Base-by-base conservation (phyloP, 768 basidiomycete species). In the Cubamyces sp. region DNA sequence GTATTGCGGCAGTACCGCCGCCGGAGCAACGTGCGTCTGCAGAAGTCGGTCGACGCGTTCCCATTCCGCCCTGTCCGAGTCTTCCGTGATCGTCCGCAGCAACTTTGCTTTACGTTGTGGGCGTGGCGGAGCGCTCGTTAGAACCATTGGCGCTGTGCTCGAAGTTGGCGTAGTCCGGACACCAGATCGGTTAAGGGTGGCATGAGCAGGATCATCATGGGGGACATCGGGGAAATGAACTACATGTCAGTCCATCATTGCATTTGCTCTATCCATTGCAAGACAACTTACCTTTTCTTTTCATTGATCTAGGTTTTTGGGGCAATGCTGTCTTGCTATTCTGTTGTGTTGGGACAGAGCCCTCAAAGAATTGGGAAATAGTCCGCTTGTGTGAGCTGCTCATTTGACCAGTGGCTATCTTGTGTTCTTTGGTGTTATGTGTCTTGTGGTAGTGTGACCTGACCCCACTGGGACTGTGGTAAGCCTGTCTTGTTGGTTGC, bases 21-120 rank as follows among this genome's bases (percentile, higher is more conserved):
- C 43, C 15, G 62, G 43, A 39, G 62, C 53, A 56, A 64, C 60
- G 54, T 61, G 54, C 62, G 66, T 66, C 8, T 61, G 47, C 18
- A 66, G 66, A 43, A 55, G 47, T 3, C 47, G 39, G 52, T 66
- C 62, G 14, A 66, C 54, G 14, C 28, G 26, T 25, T 40, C 26
- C 65, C 65, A 63, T 48, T 57, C 57, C 25, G 18, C 21, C 34
- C 54, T 18, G 30, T 19, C 50, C 25, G 58, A 49, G 40, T 64
- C 49, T 41, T 51, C 52, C 40, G 49, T 45, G 42, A 55, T 63
- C 40, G 39, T 26, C 48, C 54, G 26, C 11, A 5, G 41, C n/a
- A 37, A 42, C 47, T 43, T 57, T 45, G 14, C 21, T 23, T 28
- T 45, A 23, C 52, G 64, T 16, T 12, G 46, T 34, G 28, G 34